phyloP scores from a whole-genome alignment of 2,329 filamentous ascomycete species.

The Fusarium concolor region DNA sequence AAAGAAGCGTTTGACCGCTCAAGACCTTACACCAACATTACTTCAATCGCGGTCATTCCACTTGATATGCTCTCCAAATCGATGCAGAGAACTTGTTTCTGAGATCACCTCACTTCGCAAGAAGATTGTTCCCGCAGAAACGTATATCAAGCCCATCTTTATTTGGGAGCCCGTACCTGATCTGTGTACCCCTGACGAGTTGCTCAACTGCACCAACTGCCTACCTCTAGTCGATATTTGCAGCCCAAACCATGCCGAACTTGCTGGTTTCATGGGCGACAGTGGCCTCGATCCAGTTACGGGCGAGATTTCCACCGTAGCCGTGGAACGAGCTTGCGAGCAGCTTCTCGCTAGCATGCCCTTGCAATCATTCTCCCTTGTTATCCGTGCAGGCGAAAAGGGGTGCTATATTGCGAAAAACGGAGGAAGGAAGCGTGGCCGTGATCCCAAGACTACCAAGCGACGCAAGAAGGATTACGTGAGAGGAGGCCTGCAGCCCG shows the following conservation, averaged over 20 bases:
- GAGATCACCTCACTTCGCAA: constrained; percentile 73
- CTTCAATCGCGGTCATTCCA: constrained; percentile 84
- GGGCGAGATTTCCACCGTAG: constrained; percentile 63
- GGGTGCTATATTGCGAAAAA: constrained; percentile 75
- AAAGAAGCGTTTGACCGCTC: constrained; percentile 82
- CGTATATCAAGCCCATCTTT: constrained; percentile 73
- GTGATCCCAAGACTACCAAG: constrained; percentile 44
- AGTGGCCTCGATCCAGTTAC: constrained; percentile 65
- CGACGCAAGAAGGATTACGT: constrained; percentile 58
- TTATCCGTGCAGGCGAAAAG: constrained; percentile 77
- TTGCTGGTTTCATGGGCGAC: constrained; percentile 85
- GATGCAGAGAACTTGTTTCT: constrained; percentile 80
- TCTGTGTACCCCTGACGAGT: constrained; percentile 77
- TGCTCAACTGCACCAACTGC: constrained; percentile 73
- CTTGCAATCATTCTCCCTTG: constrained; percentile 72
- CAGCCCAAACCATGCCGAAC: constrained; percentile 87
- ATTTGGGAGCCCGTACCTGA: constrained; percentile 98
- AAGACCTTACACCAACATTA: constrained; percentile 74
- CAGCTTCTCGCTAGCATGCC: constrained; percentile 73
- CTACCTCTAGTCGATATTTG: constrained; percentile 71
- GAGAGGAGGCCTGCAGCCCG: constrained; percentile 65
- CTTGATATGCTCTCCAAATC: constrained; percentile 82
- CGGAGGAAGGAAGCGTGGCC: constrained; percentile 62
- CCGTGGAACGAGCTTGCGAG: constrained; percentile 70
- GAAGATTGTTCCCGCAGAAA: constrained; percentile 49